Conservation (phyloP, 306 rosid genomes). For the Vachellia collinsii region DNA sequence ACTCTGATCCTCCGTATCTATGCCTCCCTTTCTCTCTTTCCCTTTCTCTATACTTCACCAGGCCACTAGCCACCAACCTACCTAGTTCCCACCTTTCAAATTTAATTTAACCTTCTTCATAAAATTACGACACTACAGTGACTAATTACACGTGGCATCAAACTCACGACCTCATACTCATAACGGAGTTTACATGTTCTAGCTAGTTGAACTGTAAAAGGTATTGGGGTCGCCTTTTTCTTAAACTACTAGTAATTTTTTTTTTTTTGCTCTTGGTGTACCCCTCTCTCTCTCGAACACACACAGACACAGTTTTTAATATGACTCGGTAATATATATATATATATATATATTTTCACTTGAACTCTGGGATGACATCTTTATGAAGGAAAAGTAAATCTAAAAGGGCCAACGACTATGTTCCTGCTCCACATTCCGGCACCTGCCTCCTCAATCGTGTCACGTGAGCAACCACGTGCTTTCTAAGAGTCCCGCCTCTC, state of each 20-base stretch:
- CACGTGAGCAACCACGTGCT: slow-evolving; percentile 66
- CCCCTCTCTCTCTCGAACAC: background rate
- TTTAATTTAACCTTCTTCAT: no score
- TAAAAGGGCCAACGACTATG: background rate
- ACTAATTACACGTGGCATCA: no score
- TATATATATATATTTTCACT: no score
- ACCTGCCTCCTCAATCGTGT: slow-evolving; percentile 48
- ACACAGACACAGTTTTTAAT: background rate
- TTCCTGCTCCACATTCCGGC: slow-evolving; percentile 35
- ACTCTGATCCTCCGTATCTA: slow-evolving; percentile 88
- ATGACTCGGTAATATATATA: background rate
- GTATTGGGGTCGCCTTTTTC: background rate
- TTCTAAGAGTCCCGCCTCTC: background rate
- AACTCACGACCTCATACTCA: no score
- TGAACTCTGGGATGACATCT: background rate
- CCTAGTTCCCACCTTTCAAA: background rate
- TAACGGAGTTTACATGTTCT: no score
- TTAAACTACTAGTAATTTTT: background rate
- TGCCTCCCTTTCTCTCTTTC: background rate
- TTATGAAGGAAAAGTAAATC: background rate
- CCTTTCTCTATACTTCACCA: background rate
- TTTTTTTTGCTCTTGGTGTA: no score
- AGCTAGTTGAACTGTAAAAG: background rate
- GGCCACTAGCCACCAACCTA: background rate
- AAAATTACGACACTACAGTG: no score